phyloP scores from a whole-genome alignment of 306 rosid genomes.

The Dryas drummondii region DNA sequence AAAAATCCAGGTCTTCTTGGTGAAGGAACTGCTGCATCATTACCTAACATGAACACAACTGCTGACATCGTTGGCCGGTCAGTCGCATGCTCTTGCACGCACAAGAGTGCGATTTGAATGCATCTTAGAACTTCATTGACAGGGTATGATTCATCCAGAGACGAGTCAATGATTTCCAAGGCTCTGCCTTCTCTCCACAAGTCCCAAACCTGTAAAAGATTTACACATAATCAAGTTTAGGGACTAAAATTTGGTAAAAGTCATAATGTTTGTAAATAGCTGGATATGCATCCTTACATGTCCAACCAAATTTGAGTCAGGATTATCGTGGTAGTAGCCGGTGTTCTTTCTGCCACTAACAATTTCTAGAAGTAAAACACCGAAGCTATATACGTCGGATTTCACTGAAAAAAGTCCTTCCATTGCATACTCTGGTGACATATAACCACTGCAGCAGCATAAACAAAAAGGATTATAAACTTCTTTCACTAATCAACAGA shows the following conservation, averaged over 20 bases:
- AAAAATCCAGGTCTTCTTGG: slow-evolving; percentile 38
- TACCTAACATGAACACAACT: slow-evolving; percentile 36
- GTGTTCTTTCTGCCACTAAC: neutral
- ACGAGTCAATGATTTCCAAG: neutral
- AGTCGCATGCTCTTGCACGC: slow-evolving; percentile 9
- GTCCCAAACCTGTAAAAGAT: neutral
- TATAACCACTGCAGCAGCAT: neutral
- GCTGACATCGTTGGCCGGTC: slow-evolving; percentile 39
- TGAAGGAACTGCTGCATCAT: slow-evolving; percentile 23
- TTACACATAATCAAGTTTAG: neutral
- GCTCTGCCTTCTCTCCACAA: neutral
- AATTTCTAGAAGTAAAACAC: neutral
- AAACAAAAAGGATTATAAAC: neutral
- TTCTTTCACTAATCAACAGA: no score
- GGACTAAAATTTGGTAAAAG: no score
- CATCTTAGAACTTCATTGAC: neutral
- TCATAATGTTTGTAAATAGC: no score
- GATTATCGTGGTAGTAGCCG: neutral
- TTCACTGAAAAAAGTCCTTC: neutral
- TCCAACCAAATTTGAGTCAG: neutral
- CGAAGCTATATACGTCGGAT: neutral
- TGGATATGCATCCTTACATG: neutral
- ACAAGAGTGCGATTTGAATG: slow-evolving; percentile 12
- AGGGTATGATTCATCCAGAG: neutral
- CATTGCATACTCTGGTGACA: slow-evolving; percentile 10